These are phyloP conservation scores for Mortierella sp. DNA, from an alignment of 371 early-diverging fungal species.

Conservation along the genomic window DNA sequence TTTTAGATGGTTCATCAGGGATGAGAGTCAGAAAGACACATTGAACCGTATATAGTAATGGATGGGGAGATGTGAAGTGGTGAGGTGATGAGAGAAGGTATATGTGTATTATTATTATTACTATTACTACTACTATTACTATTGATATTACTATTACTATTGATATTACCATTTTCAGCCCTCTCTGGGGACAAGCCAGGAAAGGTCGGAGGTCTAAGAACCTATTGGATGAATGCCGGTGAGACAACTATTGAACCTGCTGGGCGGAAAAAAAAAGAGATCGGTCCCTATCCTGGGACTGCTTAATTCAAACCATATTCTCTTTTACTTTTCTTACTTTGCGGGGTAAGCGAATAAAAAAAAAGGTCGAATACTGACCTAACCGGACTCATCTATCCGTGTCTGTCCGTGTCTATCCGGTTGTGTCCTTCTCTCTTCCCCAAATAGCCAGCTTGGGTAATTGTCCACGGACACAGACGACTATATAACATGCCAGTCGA, in stretches of 20 bases:
- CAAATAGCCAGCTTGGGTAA: background rate
- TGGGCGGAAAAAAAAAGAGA: constrained; percentile 6
- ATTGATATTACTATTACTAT: too few species aligned
- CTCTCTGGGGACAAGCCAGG: background rate
- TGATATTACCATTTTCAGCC: background rate
- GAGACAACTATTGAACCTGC: too few species aligned
- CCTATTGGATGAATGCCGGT: too few species aligned
- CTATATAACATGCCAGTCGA: background rate
- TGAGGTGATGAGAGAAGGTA: too few species aligned
- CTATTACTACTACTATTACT: too few species aligned
- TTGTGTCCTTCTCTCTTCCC: background rate
- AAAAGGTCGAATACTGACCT: background rate
- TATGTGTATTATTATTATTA: too few species aligned
- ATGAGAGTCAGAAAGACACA: background rate
- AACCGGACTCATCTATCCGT: background rate
- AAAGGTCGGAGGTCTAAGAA: too few species aligned
- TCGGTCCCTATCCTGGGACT: constrained; percentile 14
- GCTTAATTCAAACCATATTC: constrained; percentile 5
- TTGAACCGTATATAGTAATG: too few species aligned
- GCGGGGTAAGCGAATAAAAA: constrained; percentile 26
- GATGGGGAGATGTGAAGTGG: too few species aligned
- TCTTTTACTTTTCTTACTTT: constrained; percentile 4
- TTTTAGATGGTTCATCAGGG: background rate
- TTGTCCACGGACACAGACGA: constrained; percentile 9
- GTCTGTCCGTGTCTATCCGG: constrained; percentile 6